Conservation (phyloP, 2,329 filamentous ascomycete genomes). For the Botryotinia convoluta region DNA sequence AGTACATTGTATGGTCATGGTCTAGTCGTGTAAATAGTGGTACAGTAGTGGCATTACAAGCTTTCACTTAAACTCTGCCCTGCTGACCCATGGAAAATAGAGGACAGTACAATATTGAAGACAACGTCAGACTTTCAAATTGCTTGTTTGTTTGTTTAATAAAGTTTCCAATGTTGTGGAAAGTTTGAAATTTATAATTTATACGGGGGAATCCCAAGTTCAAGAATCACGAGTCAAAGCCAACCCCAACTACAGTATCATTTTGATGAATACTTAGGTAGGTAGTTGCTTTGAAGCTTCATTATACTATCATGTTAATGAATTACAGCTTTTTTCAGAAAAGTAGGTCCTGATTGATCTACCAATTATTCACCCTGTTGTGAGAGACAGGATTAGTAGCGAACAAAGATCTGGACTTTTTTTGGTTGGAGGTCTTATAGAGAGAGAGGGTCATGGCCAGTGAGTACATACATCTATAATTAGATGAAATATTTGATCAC, state of each 20-base stretch:
- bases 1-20: not conserved
- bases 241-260: not conserved
- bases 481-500: constrained; percentile 1
- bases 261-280: no score
- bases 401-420: constrained; percentile 10
- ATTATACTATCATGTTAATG: not conserved
- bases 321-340: not conserved
- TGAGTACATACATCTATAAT: constrained; percentile 10
- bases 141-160: not conserved
- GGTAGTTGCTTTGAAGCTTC: not conserved
- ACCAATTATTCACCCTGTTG: not conserved
- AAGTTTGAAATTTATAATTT: not conserved
- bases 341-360: constrained; percentile 2
- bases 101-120: not conserved
- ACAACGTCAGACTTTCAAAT: not conserved
- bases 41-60: constrained; percentile 1
- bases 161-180: not conserved
- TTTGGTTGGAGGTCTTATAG: not conserved
- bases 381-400: not conserved
- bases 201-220: not conserved
- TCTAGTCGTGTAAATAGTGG: not conserved
- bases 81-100: constrained; percentile 9
- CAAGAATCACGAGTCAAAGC: not conserved
- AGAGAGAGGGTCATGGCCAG: not conserved
- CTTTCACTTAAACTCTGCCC: constrained; percentile 4